Percentiles rank a stretch among this genome's conserved stretches.
Evolutionary conservation across 2,329 filamentous ascomycete species (phyloP).

Genomic region (Niveomyces coronatus): DNA sequence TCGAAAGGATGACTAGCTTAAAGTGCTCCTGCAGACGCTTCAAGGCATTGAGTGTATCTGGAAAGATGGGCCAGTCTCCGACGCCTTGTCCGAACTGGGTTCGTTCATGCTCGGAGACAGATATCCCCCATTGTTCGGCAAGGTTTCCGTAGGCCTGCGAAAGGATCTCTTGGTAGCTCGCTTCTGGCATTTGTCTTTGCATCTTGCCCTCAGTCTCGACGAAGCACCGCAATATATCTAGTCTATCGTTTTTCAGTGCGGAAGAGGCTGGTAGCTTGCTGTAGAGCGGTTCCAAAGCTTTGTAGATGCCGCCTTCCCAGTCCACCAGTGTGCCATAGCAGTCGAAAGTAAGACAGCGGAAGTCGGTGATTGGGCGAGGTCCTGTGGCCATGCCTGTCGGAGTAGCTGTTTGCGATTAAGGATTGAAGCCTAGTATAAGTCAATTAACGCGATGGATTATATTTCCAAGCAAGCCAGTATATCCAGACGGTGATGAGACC

Average conservation of each 20-base stretch:
- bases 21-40: constrained; percentile 36
- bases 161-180: constrained; percentile 49
- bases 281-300: constrained; percentile 39
- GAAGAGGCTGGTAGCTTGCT: constrained; percentile 27
- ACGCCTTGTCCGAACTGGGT: constrained; percentile 39
- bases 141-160: constrained; percentile 31
- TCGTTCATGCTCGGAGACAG: constrained; percentile 26
- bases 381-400: too few relatives aligned
- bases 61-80: constrained; percentile 45
- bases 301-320: constrained; percentile 55
- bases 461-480: too few relatives aligned
- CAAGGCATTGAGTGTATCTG: constrained; percentile 46
- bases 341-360: constrained; percentile 53
- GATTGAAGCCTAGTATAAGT: too few relatives aligned
- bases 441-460: too few relatives aligned
- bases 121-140: constrained; percentile 28
- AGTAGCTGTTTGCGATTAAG: too few relatives aligned
- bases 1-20: constrained; percentile 51
- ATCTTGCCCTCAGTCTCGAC: constrained; percentile 36
- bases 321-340: constrained; percentile 71
- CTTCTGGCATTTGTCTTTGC: constrained; percentile 40
- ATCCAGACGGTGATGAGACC: too few relatives aligned
- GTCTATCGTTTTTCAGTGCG: constrained; percentile 22
- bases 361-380: too few relatives aligned
- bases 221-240: constrained; percentile 30